A percentile compares a stretch with the other conserved stretches of the same genome.
Evolutionary conservation across 805 yeast species (phyloP).

Genomic region (Blastobotrys terrestris): DNA sequence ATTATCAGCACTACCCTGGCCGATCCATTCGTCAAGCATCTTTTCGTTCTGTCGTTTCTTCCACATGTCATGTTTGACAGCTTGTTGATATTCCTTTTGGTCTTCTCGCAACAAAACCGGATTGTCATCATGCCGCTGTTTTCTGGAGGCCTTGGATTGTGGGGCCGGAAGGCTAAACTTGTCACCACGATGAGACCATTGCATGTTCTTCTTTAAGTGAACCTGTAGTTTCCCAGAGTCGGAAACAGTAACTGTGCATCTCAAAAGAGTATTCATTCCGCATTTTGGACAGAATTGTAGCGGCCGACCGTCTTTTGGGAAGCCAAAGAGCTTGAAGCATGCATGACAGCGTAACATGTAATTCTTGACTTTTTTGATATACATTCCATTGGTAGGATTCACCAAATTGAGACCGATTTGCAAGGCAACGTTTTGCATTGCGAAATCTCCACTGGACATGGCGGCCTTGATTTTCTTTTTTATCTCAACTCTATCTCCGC

Average conservation of each 20-base stretch:
- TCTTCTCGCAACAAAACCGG: constrained; percentile 85
- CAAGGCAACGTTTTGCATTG: constrained; percentile 90
- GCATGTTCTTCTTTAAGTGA: constrained; percentile 83
- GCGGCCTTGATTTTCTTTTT: constrained; percentile 58
- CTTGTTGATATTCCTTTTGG: constrained; percentile 87
- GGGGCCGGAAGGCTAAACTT: constrained; percentile 83
- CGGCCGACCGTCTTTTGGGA: constrained; percentile 61
- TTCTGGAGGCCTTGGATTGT: constrained; percentile 65
- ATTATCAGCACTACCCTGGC: constrained; percentile 81
- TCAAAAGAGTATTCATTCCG: constrained; percentile 85
- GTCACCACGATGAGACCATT: constrained; percentile 89
- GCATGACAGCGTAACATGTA: constrained; percentile 98
- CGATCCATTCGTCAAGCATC: constrained; percentile 78
- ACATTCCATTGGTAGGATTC: constrained; percentile 77
- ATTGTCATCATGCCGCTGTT: constrained; percentile 69
- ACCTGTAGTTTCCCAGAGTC: constrained; percentile 78
- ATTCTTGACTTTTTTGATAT: constrained; percentile 77
- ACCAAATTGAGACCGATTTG: constrained; percentile 84
- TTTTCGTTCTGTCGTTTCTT: constrained; percentile 81
- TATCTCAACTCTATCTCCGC: constrained; percentile 50
- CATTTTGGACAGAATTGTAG: constrained; percentile 91
- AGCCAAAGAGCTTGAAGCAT: constrained; percentile 77
- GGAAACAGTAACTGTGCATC: constrained; percentile 87
- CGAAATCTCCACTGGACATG: constrained; percentile 91
- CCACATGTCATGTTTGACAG: constrained; percentile 84